These are phyloP conservation scores for Friedmanniomyces endolithicus DNA, from an alignment of 495 filamentous ascomycete genomes.

Conservation along the genomic window DNA sequence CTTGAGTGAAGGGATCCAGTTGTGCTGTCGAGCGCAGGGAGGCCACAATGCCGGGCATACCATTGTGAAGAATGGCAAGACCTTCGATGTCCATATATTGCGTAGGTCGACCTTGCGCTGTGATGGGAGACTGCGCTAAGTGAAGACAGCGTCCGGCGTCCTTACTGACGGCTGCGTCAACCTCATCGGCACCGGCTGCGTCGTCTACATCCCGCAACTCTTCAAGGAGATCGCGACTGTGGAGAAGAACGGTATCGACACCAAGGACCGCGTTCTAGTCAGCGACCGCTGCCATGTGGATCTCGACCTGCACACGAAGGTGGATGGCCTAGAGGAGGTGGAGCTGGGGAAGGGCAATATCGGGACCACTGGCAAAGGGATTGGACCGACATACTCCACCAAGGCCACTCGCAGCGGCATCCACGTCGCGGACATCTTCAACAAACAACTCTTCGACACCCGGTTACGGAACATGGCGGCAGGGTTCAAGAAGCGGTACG, in stretches of 20 bases:
- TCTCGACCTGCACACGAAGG: slow-evolving; percentile 68
- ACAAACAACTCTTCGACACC: slow-evolving; percentile 58
- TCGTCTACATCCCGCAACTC: slow-evolving; percentile 75
- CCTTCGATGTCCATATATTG: slow-evolving; percentile 21
- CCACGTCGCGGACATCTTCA: slow-evolving; percentile 62
- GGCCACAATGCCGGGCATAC: slow-evolving; percentile 52
- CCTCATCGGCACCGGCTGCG: slow-evolving; percentile 74
- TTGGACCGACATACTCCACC: slow-evolving; percentile 58
- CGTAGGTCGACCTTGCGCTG: too few relatives aligned
- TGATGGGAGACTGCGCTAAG: too few relatives aligned
- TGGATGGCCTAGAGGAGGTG: slow-evolving; percentile 71
- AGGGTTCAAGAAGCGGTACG: slow-evolving; percentile 61
- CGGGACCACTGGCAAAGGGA: slow-evolving; percentile 41
- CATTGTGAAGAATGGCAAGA: slow-evolving; percentile 42
- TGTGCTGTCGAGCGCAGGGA: slow-evolving; percentile 52
- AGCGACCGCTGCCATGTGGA: slow-evolving; percentile 72
- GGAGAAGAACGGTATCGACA: slow-evolving; percentile 57
- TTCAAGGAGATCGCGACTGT: slow-evolving; percentile 70
- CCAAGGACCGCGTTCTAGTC: slow-evolving; percentile 60
- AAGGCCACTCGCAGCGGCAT: slow-evolving; percentile 68
- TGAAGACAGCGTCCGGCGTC: slow-evolving; percentile 41
- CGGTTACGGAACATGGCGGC: slow-evolving; percentile 54
- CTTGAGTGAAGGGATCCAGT: slow-evolving; percentile 43
- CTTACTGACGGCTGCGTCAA: slow-evolving; percentile 61
- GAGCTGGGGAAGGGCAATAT: slow-evolving; percentile 49